Evolutionary conservation across 768 basidiomycete genomes (phyloP), one percentile per base, ranked within the genome.

Genomic region (Terana coerulea): DNA sequence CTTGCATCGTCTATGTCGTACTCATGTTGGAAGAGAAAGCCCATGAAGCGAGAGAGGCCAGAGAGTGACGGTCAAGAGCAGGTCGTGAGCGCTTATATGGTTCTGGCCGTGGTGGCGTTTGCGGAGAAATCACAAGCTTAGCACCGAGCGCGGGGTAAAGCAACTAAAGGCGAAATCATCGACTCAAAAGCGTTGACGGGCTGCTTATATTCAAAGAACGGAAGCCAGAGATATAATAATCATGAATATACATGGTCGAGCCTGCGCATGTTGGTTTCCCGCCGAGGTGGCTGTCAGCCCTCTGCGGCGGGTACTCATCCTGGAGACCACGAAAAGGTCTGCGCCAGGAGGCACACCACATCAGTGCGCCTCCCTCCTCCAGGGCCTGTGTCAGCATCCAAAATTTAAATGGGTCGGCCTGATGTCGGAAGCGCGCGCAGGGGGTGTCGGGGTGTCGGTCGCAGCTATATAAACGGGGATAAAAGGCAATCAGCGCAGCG

Each of bases 241-340:
- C n/a, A n/a, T n/a, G n/a, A n/a, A n/a, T n/a, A n/a, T n/a, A n/a
- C n/a, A n/a, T n/a, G n/a, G n/a, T n/a, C n/a, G n/a, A n/a, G n/a
- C n/a, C n/a, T n/a, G 49, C 49, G 49, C 49, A 50, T 50, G 49
- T 33, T 50, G 29, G 49, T 50, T 50, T 50, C 49, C 24, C 49
- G 39, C 37, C 7, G 25, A 50, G 24, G 8, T 15, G 3, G 5
- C 22, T 5, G 11, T 30, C 2, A 8, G 39, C 19, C 10, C 8
- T 22, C 2, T 22, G 21, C 25, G 19, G 31, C 30, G 49, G 33
- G 49, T 50, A 50, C 49, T 50, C 33, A 50, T 50, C 49, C 49
- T 29, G 49, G 42, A 40, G 49, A 50, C 49, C 49, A 42, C 49
- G 49, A 42, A 50, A 50, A 50, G 49, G 49, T 50, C 49, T 50